Evolutionary conservation across 2,329 filamentous ascomycete species (phyloP).

Genomic region (Achaetomium macrosporum): DNA sequence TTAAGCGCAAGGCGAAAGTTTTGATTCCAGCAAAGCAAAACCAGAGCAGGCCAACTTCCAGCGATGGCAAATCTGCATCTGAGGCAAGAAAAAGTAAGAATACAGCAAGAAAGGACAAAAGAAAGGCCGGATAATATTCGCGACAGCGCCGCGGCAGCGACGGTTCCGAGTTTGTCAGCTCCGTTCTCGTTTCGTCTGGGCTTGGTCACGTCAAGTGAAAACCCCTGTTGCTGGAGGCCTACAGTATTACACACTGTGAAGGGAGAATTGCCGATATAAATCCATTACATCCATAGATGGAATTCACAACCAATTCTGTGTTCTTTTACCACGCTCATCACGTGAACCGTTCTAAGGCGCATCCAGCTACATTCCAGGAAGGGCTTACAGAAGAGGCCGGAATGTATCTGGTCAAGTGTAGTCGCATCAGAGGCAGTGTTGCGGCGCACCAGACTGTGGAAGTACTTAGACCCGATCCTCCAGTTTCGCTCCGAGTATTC

Average conservation of each 20-base stretch:
- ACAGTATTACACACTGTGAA: slow-evolving; percentile 8
- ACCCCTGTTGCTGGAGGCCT: background rate
- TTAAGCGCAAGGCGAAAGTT: background rate
- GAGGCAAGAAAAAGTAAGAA: background rate
- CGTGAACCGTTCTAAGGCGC: too few species aligned
- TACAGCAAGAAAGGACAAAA: background rate
- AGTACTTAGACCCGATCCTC: too few species aligned
- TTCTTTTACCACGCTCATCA: too few species aligned
- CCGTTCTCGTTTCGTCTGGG: background rate
- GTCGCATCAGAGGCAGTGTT: too few species aligned
- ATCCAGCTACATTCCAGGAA: too few species aligned
- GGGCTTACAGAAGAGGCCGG: too few species aligned
- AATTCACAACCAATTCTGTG: too few species aligned
- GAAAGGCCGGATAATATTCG: slow-evolving; percentile 7
- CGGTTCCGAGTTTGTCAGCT: slow-evolving; percentile 19
- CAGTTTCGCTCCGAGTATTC: too few species aligned
- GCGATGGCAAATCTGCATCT: slow-evolving; percentile 16
- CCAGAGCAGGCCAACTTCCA: slow-evolving; percentile 18
- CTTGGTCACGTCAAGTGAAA: background rate
- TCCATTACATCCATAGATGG: too few species aligned
- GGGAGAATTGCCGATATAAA: background rate
- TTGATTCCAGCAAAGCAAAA: background rate
- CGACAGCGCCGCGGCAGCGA: slow-evolving; percentile 10
- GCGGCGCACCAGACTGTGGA: too few species aligned
- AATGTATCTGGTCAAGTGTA: too few species aligned